A percentile compares a stretch with the other conserved stretches of the same genome.
Evolutionary conservation across 148 eudicot genomes (phyloP).

Genomic region (Camellia granthamiana): DNA sequence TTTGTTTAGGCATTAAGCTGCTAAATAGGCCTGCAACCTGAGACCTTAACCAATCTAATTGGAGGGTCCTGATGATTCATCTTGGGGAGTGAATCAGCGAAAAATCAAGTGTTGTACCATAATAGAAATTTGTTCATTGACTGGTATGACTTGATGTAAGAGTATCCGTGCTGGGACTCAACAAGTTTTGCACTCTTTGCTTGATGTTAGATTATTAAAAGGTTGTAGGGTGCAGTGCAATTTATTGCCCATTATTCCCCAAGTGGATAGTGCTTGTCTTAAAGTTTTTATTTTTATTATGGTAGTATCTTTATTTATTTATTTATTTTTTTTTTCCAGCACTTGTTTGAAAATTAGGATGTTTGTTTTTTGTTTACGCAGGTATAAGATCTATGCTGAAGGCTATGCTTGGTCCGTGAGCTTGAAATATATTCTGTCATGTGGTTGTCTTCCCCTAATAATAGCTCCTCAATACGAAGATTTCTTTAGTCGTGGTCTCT

Average conservation of each 20-base stretch:
- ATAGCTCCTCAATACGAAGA: slow-evolving; percentile 74
- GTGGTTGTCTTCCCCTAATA: slow-evolving; percentile 71
- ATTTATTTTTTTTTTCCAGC: not conserved
- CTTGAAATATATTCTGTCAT: slow-evolving; percentile 81
- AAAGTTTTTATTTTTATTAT: not conserved
- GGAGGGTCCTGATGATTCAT: not conserved
- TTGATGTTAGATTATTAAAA: not conserved
- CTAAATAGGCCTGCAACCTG: not conserved
- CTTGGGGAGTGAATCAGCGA: not conserved
- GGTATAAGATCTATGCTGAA: slow-evolving; percentile 94
- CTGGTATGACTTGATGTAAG: not conserved
- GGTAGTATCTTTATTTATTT: not conserved
- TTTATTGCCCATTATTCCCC: not conserved
- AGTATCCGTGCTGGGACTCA: not conserved
- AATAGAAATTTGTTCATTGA: not conserved
- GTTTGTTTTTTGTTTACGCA: slow-evolving; percentile 25
- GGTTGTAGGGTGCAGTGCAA: not conserved
- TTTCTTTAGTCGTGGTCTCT: slow-evolving; percentile 77
- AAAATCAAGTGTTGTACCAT: too few species aligned
- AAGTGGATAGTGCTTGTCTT: slow-evolving; percentile 18
- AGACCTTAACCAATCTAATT: not conserved
- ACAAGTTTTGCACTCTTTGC: not conserved
- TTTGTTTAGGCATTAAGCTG: not conserved
- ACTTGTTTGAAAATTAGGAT: not conserved
- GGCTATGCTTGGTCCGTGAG: slow-evolving; percentile 99